Evolutionary conservation across 2,329 filamentous ascomycete genomes (phyloP), one percentile per base, ranked within the genome.

Genomic region (Tolypocladium album): DNA sequence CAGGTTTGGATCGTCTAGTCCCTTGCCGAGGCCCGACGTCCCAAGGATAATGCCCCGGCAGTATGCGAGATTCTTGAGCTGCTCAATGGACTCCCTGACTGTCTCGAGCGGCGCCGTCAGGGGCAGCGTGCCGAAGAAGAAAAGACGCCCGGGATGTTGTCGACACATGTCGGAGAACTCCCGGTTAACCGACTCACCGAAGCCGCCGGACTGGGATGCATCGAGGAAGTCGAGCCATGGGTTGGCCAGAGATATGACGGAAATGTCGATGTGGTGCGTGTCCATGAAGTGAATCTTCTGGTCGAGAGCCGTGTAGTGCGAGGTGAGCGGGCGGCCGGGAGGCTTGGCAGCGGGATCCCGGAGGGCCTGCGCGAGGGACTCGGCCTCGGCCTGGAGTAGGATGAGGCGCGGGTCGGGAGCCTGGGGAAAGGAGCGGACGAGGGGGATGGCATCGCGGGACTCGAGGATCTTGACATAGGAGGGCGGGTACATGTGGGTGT

Each of bases 271-370:
- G 58, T 78, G 78, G 75, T 97, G 92, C 20, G 80, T 83, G 71
- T 91, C 82, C 92, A 97, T 97, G 76, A 97, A 96, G 56, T 84
- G 80, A 17, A 96, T 80, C 70, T 96, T 97, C 66, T 90, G 81
- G 20, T 79, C 76, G 61, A 96, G 86, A 53, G 90, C 89, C 63
- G 87, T 90, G 78, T 93, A 97, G 67, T 92, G 89, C 0, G 85
- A 79, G 27, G 91, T 93, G 52, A 97, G 84, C 4, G 92, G 92
- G 4, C 92, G 86, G 43, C 92, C 92, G 3, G 89, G 87, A 11
- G 84, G 82, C 53, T 80, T 83, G 24, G 78, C 76, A 2, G 79
- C 71, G 31, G 80, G 74, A 69, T 86, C 80, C 65, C 83, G 77
- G 58, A 78, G 75, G 2, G 85, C 76, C 57, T 75, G 75, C n/a